Evolutionary conservation across 257 asterid genomes (phyloP).

Genomic region (Plantago major): DNA sequence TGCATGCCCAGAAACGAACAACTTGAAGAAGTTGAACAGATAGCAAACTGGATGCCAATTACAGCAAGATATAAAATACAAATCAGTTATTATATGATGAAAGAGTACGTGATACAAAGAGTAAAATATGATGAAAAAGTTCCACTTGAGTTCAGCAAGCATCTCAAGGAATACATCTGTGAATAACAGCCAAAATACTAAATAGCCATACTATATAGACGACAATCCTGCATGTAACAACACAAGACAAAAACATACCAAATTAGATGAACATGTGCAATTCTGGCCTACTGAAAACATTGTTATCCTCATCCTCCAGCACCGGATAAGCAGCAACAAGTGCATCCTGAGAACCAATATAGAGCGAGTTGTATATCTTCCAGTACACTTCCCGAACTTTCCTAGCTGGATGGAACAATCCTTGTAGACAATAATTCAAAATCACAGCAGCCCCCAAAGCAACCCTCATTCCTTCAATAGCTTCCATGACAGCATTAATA

Average conservation of each 20-base stretch:
- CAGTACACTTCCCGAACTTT: slow-evolving; percentile 92
- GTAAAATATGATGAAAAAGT: no score
- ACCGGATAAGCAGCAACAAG: slow-evolving; percentile 85
- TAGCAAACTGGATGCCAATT: no score
- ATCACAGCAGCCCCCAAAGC: slow-evolving; percentile 80
- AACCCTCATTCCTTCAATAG: slow-evolving; percentile 91
- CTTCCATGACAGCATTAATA: slow-evolving; percentile 85
- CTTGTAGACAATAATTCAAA: slow-evolving; percentile 82
- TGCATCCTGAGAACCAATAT: slow-evolving; percentile 83
- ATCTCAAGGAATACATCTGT: no score
- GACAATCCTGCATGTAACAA: not conserved
- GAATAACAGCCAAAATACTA: no score
- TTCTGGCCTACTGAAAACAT: slow-evolving; percentile 64
- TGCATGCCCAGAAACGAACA: no score
- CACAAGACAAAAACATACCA: not conserved
- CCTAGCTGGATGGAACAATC: slow-evolving; percentile 88
- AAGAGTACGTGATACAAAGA: no score
- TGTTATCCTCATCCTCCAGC: slow-evolving; percentile 65
- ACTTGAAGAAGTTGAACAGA: no score
- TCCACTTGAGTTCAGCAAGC: no score
- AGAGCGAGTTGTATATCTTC: slow-evolving; percentile 80
- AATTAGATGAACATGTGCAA: slow-evolving; percentile 61
- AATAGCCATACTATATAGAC: not conserved
- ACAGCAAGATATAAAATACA: no score
- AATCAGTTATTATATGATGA: no score